Evolutionary conservation across 1,284 basidiomycete genomes (phyloP).

Genomic region (Irpex sp.): DNA sequence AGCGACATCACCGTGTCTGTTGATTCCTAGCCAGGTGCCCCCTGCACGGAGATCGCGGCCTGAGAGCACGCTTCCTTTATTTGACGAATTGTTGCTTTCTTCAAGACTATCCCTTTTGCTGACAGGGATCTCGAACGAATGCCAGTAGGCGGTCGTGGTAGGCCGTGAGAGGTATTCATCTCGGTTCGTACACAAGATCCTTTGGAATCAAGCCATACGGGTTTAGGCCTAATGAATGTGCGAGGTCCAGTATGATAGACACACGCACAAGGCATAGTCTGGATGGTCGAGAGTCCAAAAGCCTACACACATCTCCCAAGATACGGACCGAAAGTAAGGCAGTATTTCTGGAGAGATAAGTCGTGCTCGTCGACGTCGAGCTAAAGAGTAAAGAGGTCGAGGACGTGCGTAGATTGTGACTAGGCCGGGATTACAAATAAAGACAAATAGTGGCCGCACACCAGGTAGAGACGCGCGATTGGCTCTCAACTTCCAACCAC

Average conservation of each 20-base stretch:
- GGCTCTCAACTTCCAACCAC: not conserved
- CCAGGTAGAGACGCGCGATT: not conserved
- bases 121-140: conserved; percentile 38
- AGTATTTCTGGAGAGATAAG: not conserved
- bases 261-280: conserved; percentile 71
- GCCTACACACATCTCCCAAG: conserved; percentile 62
- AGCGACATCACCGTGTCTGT: conserved; percentile 58
- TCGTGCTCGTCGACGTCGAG: not conserved
- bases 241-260: conserved; percentile 8
- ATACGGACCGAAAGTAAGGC: not conserved
- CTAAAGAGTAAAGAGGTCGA: not conserved
- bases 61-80: conserved; percentile 45
- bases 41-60: conserved; percentile 69
- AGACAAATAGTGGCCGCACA: not conserved
- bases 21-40: conserved; percentile 78
- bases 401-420: not conserved
- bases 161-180: conserved; percentile 71
- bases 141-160: conserved; percentile 57
- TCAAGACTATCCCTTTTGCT: conserved; percentile 15
- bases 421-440: not conserved
- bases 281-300: conserved; percentile 73
- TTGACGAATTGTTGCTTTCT: conserved; percentile 22
- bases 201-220: not conserved
- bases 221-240: conserved; percentile 9
- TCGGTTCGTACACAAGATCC: conserved; percentile 72